Evolutionary conservation across 1,284 basidiomycete species (phyloP).

Genomic region (Apiotrichum montevideense): DNA sequence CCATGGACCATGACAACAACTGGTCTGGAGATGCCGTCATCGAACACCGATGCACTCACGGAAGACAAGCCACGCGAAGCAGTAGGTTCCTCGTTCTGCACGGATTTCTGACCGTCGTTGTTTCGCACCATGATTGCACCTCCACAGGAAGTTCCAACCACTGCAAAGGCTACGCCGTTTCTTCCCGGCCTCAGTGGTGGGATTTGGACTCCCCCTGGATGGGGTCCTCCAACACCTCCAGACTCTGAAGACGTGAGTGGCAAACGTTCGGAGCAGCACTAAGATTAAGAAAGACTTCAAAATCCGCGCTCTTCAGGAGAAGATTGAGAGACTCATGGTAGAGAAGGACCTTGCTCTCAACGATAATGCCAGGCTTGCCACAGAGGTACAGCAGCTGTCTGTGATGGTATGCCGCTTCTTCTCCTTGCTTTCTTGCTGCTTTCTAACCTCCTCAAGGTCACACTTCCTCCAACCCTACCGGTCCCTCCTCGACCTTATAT

Average conservation of each 20-base stretch:
- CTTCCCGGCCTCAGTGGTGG: conserved; percentile 16
- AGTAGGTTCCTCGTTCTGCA: background rate
- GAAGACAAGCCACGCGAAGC: background rate
- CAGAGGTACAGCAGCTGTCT: conserved; percentile 15
- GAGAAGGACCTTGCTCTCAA: conserved; percentile 26
- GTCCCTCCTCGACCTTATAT: background rate
- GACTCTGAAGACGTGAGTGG: conserved; percentile 1
- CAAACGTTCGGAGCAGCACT: background rate
- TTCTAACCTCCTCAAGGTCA: background rate
- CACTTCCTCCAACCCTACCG: background rate
- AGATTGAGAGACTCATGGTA: conserved; percentile 22
- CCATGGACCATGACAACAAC: background rate
- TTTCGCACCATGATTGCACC: background rate
- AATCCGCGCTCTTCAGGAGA: conserved; percentile 11
- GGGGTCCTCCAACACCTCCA: background rate
- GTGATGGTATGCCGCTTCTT: background rate
- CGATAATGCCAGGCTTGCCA: conserved; percentile 10
- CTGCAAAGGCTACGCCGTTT: conserved; percentile 14
- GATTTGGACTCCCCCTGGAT: conserved; percentile 11
- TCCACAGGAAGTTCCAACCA: background rate
- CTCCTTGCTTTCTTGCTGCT: background rate
- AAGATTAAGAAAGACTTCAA: conserved; percentile 10
- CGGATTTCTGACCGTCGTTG: background rate
- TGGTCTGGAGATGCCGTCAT: background rate
- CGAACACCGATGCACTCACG: background rate